Evolutionary conservation across 768 basidiomycete species (phyloP), one percentile per base, ranked within the genome.

Genomic region (Holtermannia corniformis): DNA sequence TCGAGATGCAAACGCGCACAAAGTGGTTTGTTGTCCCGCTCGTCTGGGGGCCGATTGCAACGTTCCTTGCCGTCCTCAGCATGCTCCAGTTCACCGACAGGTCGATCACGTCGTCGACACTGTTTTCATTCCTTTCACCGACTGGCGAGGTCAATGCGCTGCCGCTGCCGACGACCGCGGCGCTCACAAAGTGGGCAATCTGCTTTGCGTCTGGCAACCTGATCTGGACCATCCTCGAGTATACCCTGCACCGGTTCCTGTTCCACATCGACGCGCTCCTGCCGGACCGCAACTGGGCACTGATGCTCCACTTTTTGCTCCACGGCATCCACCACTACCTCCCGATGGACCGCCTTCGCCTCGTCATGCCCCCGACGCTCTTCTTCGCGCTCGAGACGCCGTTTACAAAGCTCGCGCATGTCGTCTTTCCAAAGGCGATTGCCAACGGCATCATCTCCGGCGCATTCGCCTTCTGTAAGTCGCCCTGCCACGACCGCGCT

Each of bases 291-390:
- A 84, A 85, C 4, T 74, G 75, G 48, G 87, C 85, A 73, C 77
- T 97, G 65, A 81, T 82, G 41, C 68, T 96, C 22, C 95, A 99
- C 69, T 99, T 99, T 75, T 69, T 87, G 64, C 76, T 88, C 68
- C 95, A 97, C 66, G 95, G 95, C 14, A 82, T 99, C 28, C 95
- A 99, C 68, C 95, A 99, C 72, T 99, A 92, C 67, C 76, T 99
- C 58, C 95, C 91, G 14, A 95, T 96, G 91, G 91, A 95, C 67
- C 77, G 88, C 52, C 74, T 96, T 64, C 81, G 95, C 58, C 82
- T 99, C 28, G 95, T 97, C 64, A 99, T 99, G 95, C 95, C 95
- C 1, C 95, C 95, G 2, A 64, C 78, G 2, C 69, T 97, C 52
- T 99, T 99, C 75, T 73, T 77, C 51, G 70, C 73, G 13, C 79